Conservation (phyloP, 2,329 filamentous ascomycete genomes). For the Aureobasidium sp. region DNA sequence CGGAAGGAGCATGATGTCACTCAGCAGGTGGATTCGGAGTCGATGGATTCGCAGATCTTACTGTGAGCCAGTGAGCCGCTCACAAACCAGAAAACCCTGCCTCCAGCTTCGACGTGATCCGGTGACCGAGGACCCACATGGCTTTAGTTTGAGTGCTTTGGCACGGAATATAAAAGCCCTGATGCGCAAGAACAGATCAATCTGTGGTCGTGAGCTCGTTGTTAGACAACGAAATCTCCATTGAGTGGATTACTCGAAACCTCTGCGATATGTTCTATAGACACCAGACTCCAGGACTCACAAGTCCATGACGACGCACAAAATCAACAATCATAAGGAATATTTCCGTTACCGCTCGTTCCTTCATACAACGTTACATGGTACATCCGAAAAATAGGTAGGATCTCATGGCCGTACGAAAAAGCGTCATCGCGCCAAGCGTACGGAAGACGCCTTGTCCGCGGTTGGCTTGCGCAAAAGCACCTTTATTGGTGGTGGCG, state of each 20-base stretch:
- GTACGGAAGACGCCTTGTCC: background rate
- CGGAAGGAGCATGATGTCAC: slow-evolving; percentile 7
- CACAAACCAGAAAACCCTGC: background rate
- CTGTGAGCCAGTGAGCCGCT: background rate
- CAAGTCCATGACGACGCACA: background rate
- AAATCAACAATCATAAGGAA: background rate
- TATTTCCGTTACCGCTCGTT: slow-evolving; percentile 1
- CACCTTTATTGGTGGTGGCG: background rate
- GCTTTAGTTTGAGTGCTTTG: background rate
- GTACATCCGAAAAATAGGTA: background rate
- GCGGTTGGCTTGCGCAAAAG: slow-evolving; percentile 4
- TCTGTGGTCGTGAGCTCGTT: background rate
- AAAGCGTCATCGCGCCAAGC: background rate
- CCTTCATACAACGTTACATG: background rate
- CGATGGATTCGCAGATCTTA: background rate
- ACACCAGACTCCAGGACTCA: background rate
- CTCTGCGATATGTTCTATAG: background rate
- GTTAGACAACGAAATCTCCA: too few relatives aligned
- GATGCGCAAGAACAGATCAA: background rate
- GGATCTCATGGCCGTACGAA: background rate
- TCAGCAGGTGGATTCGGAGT: background rate
- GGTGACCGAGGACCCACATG: background rate
- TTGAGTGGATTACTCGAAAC: too few relatives aligned
- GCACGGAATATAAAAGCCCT: background rate
- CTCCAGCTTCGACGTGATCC: background rate